Conservation (phyloP, 2,329 filamentous ascomycete genomes). For the Monilinia fructicola region DNA sequence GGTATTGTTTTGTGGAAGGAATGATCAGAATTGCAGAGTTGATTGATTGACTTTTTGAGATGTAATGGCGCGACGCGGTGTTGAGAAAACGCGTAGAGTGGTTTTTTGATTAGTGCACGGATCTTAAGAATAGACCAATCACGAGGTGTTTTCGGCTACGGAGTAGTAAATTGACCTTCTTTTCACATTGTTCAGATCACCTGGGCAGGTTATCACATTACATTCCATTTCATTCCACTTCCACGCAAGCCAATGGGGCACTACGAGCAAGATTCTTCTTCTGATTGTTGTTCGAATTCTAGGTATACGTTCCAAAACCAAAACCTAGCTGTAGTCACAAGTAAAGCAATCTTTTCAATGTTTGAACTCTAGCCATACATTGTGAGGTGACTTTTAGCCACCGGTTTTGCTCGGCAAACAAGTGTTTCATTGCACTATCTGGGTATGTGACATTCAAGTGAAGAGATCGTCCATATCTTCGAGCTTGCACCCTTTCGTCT, state of each 20-base stretch:
- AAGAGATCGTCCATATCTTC: slow-evolving; percentile 51
- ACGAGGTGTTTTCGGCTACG: neutral
- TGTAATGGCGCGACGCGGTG: slow-evolving; percentile 21
- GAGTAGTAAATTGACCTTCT: neutral
- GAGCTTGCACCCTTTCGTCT: slow-evolving; percentile 51
- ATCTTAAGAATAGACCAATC: slow-evolving; percentile 1
- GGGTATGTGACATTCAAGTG: neutral
- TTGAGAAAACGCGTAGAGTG: slow-evolving; percentile 25
- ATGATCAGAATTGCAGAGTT: slow-evolving; percentile 14
- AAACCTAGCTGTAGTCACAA: neutral
- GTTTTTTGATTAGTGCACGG: slow-evolving; percentile 17
- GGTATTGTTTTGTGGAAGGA: slow-evolving; percentile 8
- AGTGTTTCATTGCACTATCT: neutral
- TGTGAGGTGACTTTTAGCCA: neutral
- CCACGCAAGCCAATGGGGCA: too few relatives aligned
- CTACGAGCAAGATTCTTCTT: neutral
- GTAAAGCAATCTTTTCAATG: neutral
- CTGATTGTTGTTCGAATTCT: neutral
- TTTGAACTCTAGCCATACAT: neutral
- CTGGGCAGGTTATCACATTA: too few relatives aligned
- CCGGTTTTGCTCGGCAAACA: neutral
- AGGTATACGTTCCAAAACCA: neutral
- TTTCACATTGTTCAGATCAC: neutral
- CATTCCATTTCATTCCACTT: too few relatives aligned
- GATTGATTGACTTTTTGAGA: slow-evolving; percentile 20